Percentiles rank a stretch among this genome's conserved stretches.
Conservation (phyloP, 2,329 filamentous ascomycete genomes). For the Trichoderma atroviride region DNA sequence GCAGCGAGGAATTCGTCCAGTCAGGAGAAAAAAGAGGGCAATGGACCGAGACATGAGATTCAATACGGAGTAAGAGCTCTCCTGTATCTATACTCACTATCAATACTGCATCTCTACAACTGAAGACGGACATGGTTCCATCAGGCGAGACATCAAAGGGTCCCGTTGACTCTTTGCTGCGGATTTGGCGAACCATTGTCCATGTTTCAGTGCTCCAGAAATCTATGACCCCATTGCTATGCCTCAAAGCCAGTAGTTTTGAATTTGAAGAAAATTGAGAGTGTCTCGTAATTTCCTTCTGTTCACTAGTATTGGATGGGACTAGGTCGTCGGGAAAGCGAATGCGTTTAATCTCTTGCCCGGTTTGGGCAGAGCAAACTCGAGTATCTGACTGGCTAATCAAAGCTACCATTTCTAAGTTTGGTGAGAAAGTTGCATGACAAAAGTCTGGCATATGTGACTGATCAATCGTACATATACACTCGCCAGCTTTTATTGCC, state of each 20-base stretch:
- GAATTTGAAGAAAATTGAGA: background rate
- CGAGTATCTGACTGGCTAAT: fast-evolving
- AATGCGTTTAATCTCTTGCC: no score
- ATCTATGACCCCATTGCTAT: no score
- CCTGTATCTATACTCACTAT: background rate
- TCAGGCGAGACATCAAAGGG: background rate
- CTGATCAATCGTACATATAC: background rate
- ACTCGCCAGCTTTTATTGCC: background rate
- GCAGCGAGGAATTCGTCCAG: background rate
- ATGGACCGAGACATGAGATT: fast-evolving
- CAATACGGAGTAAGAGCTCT: background rate
- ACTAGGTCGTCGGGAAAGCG: no score
- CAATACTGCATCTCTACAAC: fast-evolving
- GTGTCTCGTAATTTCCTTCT: no score
- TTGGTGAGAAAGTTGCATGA: background rate
- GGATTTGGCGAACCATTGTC: background rate
- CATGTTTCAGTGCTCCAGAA: background rate
- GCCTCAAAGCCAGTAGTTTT: background rate
- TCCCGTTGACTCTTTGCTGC: no score
- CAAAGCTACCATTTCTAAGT: background rate
- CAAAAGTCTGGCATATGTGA: background rate
- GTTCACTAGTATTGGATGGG: no score
- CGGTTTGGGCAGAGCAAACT: background rate
- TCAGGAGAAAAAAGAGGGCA: background rate
- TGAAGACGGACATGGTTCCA: background rate